Evolutionary conservation across 768 basidiomycete species (phyloP).

Genomic region (Suillus brevipes): DNA sequence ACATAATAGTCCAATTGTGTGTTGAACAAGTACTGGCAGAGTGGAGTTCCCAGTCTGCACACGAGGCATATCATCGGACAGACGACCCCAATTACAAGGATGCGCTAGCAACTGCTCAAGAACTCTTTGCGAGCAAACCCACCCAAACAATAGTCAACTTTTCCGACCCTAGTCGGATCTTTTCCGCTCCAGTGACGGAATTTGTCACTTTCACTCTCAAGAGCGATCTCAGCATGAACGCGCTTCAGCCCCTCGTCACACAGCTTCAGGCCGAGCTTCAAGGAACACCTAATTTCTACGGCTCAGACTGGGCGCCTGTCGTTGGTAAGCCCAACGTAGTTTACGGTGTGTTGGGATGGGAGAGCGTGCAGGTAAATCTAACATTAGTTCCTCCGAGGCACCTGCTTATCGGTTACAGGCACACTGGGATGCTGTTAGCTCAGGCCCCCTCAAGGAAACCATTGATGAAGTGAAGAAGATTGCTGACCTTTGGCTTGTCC

Average conservation of each 20-base stretch:
- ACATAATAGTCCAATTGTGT: background rate
- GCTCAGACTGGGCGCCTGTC: conserved; percentile 31
- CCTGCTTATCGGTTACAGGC: conserved; percentile 24
- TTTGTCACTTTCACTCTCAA: conserved; percentile 34
- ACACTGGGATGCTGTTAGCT: conserved; percentile 35
- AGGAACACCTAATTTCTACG: conserved; percentile 25
- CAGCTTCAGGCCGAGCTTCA: conserved; percentile 21
- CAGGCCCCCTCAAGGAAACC: conserved; percentile 27
- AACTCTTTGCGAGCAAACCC: conserved; percentile 19
- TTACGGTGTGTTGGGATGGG: conserved; percentile 40
- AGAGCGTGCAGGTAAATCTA: conserved; percentile 32
- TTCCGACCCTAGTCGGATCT: conserved; percentile 18
- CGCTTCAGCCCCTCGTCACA: conserved; percentile 25
- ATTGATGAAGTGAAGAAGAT: conserved; percentile 27
- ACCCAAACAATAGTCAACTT: conserved; percentile 22
- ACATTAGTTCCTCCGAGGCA: background rate
- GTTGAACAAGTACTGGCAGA: conserved; percentile 16
- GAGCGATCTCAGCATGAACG: conserved; percentile 17
- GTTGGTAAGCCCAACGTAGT: conserved; percentile 20
- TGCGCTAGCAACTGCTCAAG: conserved; percentile 5
- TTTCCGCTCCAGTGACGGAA: conserved; percentile 32
- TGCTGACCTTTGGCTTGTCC: conserved; percentile 33
- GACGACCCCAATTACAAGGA: too few species aligned
- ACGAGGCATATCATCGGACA: conserved; percentile 12
- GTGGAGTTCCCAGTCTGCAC: conserved; percentile 26